Percentiles rank a stretch among this genome's conserved stretches.
phyloP scores from a whole-genome alignment of 2,329 filamentous ascomycete species.

The Dryadomyces quercivorus region DNA sequence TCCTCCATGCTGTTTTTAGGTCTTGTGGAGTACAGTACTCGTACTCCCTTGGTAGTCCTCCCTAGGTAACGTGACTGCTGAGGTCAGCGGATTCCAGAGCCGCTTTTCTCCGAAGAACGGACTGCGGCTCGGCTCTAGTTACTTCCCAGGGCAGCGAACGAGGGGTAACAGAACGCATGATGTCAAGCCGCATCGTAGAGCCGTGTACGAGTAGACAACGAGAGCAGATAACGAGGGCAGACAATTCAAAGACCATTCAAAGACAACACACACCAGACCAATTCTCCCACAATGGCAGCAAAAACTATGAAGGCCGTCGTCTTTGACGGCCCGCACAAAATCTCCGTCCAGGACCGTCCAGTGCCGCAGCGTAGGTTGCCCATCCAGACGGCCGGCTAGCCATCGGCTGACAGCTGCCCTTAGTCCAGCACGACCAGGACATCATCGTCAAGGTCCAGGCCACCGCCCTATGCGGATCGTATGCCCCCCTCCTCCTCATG shows the following conservation, averaged over 20 bases:
- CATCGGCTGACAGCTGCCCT: not conserved
- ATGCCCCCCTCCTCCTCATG: constrained; percentile 22
- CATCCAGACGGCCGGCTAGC: not conserved
- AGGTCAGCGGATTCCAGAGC: too few relatives aligned
- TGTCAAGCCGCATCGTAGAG: too few relatives aligned
- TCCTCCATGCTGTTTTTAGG: too few relatives aligned
- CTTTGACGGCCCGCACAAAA: constrained; percentile 65
- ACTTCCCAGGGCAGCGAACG: too few relatives aligned
- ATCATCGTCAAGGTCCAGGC: constrained; percentile 74
- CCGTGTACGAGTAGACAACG: too few relatives aligned
- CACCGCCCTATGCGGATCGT: constrained; percentile 83
- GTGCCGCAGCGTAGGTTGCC: constrained; percentile 48
- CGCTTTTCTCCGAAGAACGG: too few relatives aligned
- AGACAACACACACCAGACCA: not conserved
- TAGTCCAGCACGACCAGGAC: constrained; percentile 57
- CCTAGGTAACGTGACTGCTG: too few relatives aligned
- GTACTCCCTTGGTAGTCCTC: too few relatives aligned
- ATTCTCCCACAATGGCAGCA: constrained; percentile 9
- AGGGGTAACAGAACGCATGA: too few relatives aligned
- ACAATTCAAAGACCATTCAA: not conserved
- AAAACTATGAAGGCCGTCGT: constrained; percentile 77
- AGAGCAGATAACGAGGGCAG: not conserved
- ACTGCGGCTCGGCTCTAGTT: too few relatives aligned
- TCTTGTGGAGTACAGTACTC: too few relatives aligned
- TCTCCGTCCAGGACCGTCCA: constrained; percentile 68